phyloP scores from a whole-genome alignment of 1,284 basidiomycete genomes.

The Leccinum fallax region DNA sequence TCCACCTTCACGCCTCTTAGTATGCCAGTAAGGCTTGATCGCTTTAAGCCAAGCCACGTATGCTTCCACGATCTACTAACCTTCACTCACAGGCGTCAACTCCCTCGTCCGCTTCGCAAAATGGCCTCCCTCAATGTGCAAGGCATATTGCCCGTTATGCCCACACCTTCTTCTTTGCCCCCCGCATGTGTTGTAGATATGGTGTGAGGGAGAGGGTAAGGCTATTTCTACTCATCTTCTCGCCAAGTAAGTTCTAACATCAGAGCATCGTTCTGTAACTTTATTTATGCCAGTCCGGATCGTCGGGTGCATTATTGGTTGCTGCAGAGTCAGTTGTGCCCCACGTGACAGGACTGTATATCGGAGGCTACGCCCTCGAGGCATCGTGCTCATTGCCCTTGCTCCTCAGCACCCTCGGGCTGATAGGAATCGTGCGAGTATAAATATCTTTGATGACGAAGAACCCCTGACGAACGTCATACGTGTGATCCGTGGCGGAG shows the following conservation, averaged over 20 bases:
- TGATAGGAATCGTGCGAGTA: constrained; percentile 62
- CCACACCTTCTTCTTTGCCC: constrained; percentile 46
- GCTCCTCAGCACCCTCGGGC: constrained; percentile 57
- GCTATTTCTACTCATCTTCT: constrained; percentile 59
- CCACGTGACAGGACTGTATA: constrained; percentile 44
- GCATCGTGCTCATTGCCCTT: constrained; percentile 56
- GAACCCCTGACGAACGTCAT: not conserved
- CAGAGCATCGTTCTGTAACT: constrained; percentile 3
- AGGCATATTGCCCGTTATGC: constrained; percentile 59
- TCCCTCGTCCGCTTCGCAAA: not conserved
- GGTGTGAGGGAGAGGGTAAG: constrained; percentile 60
- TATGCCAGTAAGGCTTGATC: too few species aligned
- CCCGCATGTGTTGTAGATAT: constrained; percentile 50
- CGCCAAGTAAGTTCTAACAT: constrained; percentile 41
- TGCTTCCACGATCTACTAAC: not conserved
- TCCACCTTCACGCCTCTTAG: too few species aligned
- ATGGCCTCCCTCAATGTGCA: constrained; percentile 42
- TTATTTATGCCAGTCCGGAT: constrained; percentile 49
- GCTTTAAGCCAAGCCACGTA: not conserved
- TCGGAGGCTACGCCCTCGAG: constrained; percentile 56
- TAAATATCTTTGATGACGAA: not conserved
- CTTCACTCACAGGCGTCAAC: not conserved
- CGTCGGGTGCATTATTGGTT: constrained; percentile 54
- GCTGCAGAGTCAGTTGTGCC: constrained; percentile 47
- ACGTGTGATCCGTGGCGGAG: not conserved